phyloP scores from a whole-genome alignment of 768 basidiomycete genomes.

The Boletellus ananas region DNA sequence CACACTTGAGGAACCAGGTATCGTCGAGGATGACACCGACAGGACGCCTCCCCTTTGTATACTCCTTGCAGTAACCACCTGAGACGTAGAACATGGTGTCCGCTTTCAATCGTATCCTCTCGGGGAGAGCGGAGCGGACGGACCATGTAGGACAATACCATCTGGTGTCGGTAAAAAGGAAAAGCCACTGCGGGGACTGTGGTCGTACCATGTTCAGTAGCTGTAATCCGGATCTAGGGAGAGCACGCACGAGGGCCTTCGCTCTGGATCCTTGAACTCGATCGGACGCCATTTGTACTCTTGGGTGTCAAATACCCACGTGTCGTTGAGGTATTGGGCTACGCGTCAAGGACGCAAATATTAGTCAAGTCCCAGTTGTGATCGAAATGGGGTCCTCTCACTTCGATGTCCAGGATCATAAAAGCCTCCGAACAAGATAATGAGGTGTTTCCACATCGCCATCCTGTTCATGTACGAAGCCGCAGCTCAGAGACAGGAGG shows the following conservation, averaged over 20 bases:
- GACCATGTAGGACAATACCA: slow-evolving; percentile 78
- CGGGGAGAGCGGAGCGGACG: too few species aligned
- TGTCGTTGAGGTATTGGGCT: slow-evolving; percentile 81
- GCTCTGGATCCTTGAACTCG: slow-evolving; percentile 66
- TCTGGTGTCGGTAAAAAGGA: slow-evolving; percentile 77
- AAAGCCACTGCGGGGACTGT: slow-evolving; percentile 75
- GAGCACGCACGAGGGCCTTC: slow-evolving; percentile 61
- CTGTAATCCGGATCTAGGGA: too few species aligned
- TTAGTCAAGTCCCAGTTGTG: neutral
- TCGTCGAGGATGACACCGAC: slow-evolving; percentile 88
- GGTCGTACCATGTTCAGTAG: neutral
- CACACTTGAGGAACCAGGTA: slow-evolving; percentile 80
- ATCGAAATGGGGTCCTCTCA: slow-evolving; percentile 20
- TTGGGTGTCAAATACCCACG: slow-evolving; percentile 84
- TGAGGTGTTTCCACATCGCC: slow-evolving; percentile 85
- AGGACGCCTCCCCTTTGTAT: slow-evolving; percentile 78
- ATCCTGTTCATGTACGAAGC: slow-evolving; percentile 45
- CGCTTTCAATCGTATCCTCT: too few species aligned
- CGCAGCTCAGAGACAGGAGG: neutral
- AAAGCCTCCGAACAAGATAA: slow-evolving; percentile 88
- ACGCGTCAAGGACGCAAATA: neutral
- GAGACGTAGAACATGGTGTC: too few species aligned
- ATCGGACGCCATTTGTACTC: slow-evolving; percentile 84
- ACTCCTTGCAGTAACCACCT: slow-evolving; percentile 93
- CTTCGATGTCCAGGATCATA: slow-evolving; percentile 83